Evolutionary conservation across 805 yeast genomes (phyloP), one percentile per base, ranked within the genome.

Genomic region (Yamadazyma endophytica): DNA sequence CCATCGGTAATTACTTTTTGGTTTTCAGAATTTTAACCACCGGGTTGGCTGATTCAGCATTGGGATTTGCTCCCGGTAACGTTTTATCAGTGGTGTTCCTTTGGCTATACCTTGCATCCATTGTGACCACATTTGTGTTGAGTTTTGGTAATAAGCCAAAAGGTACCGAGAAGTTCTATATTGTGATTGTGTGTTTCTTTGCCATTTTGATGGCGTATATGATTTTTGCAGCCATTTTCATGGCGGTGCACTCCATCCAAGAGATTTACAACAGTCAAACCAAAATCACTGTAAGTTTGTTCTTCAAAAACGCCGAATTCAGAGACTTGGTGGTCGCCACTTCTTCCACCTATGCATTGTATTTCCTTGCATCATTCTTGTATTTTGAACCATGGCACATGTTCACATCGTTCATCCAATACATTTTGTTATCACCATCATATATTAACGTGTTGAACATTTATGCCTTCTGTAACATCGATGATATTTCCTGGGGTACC

Each of bases 401-500:
- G 66, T 58, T 75, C 44, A 73, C 77, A 15, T 70, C 78, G 21
- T 73, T 76, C 49, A 36, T 55, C 9, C 77, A 73, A 47, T 72
- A 72, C 46, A 61, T 71, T 39, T 60, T 72, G 47, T 55, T 72
- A 29, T 68, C 73, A 17, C 77, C 78, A 4, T 60, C 73, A n/a
- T 72, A 70, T 47, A 61, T 70, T 39, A 72, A 72, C 40, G 74
- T 79, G 23, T 58, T 79, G 47, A 77, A 75, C 49, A 79, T 78
- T 29, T 78, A 76, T 52, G 82, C 84, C 1, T 78, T 79, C 51
- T 78, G 82, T 61, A 78, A 78, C 54, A 75, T 79, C 61, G 83
- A 78, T 49, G 84, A 78, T 55, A 73, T 78, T 28, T 78, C 84
- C 2, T 78, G 84, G 84, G 84, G 84, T 36, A 78, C 84, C n/a